Evolutionary conservation across 129 eudicot species (phyloP).

Genomic region (Escallonia herrerae): DNA sequence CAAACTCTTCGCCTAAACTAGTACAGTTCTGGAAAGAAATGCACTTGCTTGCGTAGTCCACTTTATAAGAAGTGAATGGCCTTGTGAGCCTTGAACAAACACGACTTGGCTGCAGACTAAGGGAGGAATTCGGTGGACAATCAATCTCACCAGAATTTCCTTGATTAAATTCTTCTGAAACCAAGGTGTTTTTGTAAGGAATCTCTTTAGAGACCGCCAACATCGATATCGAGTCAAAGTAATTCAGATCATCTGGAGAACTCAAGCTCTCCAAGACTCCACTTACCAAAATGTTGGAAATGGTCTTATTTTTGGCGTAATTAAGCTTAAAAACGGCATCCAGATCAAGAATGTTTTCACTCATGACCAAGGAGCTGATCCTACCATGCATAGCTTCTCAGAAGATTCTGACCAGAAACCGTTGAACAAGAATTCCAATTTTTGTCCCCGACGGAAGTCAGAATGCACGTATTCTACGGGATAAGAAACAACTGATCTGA

Average conservation of each 20-base stretch:
- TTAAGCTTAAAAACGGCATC: constrained; percentile 53
- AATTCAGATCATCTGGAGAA: constrained; percentile 22
- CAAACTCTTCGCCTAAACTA: constrained; percentile 15
- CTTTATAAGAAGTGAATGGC: constrained; percentile 14
- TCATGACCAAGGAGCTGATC: constrained; percentile 40
- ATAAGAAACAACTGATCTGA: constrained; percentile 13
- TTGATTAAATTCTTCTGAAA: constrained; percentile 21
- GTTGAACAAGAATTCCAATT: constrained; percentile 28
- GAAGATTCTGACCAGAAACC: constrained; percentile 77
- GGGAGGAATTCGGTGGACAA: constrained; percentile 6
- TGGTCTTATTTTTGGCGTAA: constrained; percentile 32
- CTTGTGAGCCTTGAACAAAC: constrained; percentile 28
- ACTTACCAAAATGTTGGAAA: constrained; percentile 41
- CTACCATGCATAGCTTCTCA: constrained; percentile 53
- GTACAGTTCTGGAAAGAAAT: constrained; percentile 21
- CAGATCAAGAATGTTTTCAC: constrained; percentile 16
- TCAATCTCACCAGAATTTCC: constrained; percentile 15
- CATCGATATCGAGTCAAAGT: constrained; percentile 52
- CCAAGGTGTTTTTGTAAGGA: constrained; percentile 31
- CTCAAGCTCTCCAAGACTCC: constrained; percentile 57
- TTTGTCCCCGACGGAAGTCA: background rate
- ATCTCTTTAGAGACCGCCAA: constrained; percentile 36
- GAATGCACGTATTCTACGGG: constrained; percentile 7
- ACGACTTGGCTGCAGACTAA: constrained; percentile 19
- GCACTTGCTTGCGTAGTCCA: constrained; percentile 38